Conservation (phyloP, 495 filamentous ascomycete genomes). For the Penicillium samsonianum region DNA sequence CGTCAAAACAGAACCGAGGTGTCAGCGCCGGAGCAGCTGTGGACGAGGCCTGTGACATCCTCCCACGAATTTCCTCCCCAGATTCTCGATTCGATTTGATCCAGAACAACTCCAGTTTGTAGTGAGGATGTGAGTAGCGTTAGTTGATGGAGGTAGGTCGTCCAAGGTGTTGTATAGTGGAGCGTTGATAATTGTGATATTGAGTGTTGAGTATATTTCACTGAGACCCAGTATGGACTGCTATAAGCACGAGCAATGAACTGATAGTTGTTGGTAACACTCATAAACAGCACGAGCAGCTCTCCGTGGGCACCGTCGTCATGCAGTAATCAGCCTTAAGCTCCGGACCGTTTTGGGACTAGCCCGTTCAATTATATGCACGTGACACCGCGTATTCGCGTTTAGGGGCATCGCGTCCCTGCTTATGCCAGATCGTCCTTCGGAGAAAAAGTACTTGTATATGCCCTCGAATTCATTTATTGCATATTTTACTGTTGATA, state of each 20-base stretch:
- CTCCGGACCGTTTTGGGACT: neutral
- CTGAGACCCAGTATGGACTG: too few relatives aligned
- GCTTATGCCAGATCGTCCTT: neutral
- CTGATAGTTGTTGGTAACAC: neutral
- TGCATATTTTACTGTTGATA: neutral
- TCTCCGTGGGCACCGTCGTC: neutral
- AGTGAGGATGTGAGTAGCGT: neutral
- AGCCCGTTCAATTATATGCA: neutral
- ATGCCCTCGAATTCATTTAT: constrained; percentile 4
- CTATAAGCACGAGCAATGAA: neutral
- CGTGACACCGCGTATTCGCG: constrained; percentile 5
- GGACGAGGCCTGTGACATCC: constrained; percentile 63
- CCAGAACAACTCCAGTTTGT: constrained; percentile 51
- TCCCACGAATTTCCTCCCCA: constrained; percentile 22
- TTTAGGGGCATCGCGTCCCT: neutral
- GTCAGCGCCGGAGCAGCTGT: constrained; percentile 63
- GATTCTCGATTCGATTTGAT: constrained; percentile 25
- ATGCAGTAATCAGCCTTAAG: neutral
- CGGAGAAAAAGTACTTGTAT: constrained; percentile 1
- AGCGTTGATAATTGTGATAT: neutral
- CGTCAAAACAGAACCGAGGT: constrained; percentile 93
- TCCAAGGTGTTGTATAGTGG: neutral
- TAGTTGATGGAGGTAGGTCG: neutral
- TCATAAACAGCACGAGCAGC: neutral
- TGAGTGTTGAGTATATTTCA: neutral